Evolutionary conservation across 2,329 filamentous ascomycete species (phyloP), one percentile per base, ranked within the genome.

Genomic region (Aspergillus pseudoglaucus): DNA sequence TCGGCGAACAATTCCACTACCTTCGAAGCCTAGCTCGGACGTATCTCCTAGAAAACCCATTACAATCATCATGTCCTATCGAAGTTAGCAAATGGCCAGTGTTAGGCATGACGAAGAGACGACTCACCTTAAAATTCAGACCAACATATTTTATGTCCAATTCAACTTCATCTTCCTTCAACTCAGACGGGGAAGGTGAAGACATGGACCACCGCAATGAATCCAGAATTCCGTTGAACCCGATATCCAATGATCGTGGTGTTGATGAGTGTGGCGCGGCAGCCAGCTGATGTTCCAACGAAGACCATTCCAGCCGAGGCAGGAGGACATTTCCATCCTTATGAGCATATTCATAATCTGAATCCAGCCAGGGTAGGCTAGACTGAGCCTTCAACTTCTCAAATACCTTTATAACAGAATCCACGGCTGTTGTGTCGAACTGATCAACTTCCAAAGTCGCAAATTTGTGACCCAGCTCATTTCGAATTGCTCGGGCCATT

Each of bases 61-160:
- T 25, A 43, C 43, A 12, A 49, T 44, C 43, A 56, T 52, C 37
- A 55, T 46, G 10, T 56, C 54, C 54, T 56, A 17, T 15, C 23
- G 23, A 25, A 25, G 7, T 35, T 25, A 33, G 12, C 23, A 9
- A 25, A 8, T 25, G 23, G 23, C 23, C 23, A 25, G 23, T 9
- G 23, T 25, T 25, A 25, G 7, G 7, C 23, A 9, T 7, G 23
- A 9, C 3, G 9, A 25, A 9, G 17, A 3, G n/a, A 47, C 2
- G 18, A 25, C 30, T 9, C 9, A 54, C 54, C 7, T 47, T 41
- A 17, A 56, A 56, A 8, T 56, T 56, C 4, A 57, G 25, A 3
- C 53, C 54, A 12, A 51, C 35, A 25, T 45, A 49, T 27, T 46
- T 47, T n/a, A 55, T 42, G 15, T 55, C 48, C 6, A 54, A 41